Base-by-base conservation (phyloP, 2,329 filamentous ascomycete genomes). In the Pseudocercospora crystallina region DNA sequence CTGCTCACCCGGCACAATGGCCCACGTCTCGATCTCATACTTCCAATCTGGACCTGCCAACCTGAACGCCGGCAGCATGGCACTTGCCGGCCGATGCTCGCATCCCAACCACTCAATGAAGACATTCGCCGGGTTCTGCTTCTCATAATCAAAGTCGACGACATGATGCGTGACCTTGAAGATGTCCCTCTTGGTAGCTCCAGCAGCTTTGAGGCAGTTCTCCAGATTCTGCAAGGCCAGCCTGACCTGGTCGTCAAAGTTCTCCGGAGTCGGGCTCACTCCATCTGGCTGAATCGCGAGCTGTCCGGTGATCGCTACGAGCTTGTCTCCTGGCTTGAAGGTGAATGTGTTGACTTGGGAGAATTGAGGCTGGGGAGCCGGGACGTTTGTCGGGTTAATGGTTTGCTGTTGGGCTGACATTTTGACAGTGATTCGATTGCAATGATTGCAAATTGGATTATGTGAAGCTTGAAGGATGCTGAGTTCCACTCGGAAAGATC, bases 81-180 rank as follows among this genome's bases (percentile, higher is more conserved):
- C 55, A 54, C 56, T 59, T 20, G 56, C 56, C 11, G 54, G 56
- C 33, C 56, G 35, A 47, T 54, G 48, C 13, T 57, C 56, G 26
- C 44, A 43, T 9, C 51, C 54, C 30, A 59, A 38, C 56, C 54
- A 59, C n/a, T 59, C 51, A 20, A 52, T 51, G 15, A 59, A 59
- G 8, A 53, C 47, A 15, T 53, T 29, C 14, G 54, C 53, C 2
- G 51, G 56, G 26, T 57, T 59, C 39, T 59, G 51, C 36, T 55
- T 57, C 36, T 54, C 54, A 30, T 49, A 47, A 34, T 59, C 51
- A 34, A 57, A 55, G 31, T 52, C 54, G 8, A 59, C 56, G 7
- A 59, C 56, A 31, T 59, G 51, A 34, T 59, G 56, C n/a, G 56
- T 59, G 20, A 59, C 56, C 37, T 59, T 57, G 54, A 59, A 59